Base-by-base conservation (phyloP, 2,329 filamentous ascomycete species). In the Blastomyces percursus region DNA sequence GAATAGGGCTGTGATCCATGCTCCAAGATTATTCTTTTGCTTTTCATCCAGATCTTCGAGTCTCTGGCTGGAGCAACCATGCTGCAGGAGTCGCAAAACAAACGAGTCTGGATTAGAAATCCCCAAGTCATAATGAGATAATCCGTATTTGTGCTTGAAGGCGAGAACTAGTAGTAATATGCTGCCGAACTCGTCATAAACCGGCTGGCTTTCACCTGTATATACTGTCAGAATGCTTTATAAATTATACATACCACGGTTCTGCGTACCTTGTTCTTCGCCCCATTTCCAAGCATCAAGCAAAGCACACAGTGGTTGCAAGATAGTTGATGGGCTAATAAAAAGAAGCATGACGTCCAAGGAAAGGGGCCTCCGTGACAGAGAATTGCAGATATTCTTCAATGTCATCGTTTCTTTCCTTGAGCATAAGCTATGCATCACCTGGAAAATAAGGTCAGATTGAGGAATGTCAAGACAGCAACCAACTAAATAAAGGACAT, bases 121-220 rank as follows among this genome's bases (percentile, higher is more conserved):
- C 0, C 82, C 83, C 19, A 86, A 72, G 21, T 86, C 83, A 27
- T 78, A 73, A 52, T 74, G 75, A 42, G 71, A 76, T 54, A 86
- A 69, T 59, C 81, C 77, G 65, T 85, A 85, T 54, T 84, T 83
- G 68, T 84, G 78, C 38, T 82, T 79, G 63, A 84, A 81, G 0
- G 81, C 80, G 50, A 85, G 74, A 4, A 85, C 76, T 48, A 87
- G 75, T 1, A 87, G 75, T 14, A 87, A 73, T 27, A 86, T 80
- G 16, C 83, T 82, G 1, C 83, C 83, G 64, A 86, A 87, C 66
- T 87, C 85, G 66, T 87, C 84, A 65, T 87, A 87, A 2, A 86
- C 79, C 0, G 84, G 84, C 67, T 86, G 84, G 61, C 83, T 84
- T 67, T 87, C 84, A 55, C 79, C 78, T 79, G 59, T 42, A 1